A percentile compares a stretch with the other conserved stretches of the same genome.
phyloP scores from a whole-genome alignment of 306 rosid genomes.

The Ormosia semicastrata region DNA sequence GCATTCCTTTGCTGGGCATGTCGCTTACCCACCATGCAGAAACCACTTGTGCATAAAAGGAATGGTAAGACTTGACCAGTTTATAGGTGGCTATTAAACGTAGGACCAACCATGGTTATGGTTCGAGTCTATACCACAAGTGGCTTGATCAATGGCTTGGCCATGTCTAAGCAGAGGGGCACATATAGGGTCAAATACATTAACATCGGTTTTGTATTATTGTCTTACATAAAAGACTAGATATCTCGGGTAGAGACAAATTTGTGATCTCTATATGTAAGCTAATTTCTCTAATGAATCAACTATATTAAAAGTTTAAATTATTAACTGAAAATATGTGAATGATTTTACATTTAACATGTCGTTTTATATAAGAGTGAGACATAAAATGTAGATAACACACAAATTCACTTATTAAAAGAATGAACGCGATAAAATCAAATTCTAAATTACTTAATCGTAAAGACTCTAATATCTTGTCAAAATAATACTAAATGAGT shows the following conservation, averaged over 20 bases:
- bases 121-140: constrained; percentile 34
- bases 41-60: constrained; percentile 24
- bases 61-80: constrained; percentile 9
- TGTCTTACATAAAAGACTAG: not conserved
- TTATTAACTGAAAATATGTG: too few species aligned
- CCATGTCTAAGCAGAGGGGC: constrained; percentile 41
- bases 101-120: constrained; percentile 33
- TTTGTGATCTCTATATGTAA: constrained; percentile 1
- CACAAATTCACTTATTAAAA: too few species aligned
- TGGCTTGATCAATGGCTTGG: constrained; percentile 29
- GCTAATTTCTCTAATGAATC: not conserved
- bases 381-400: too few species aligned
- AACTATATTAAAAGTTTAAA: too few species aligned
- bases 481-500: too few species aligned
- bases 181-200: constrained; percentile 49
- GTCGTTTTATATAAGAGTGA: too few species aligned
- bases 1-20: constrained; percentile 42
- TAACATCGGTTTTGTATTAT: constrained; percentile 16
- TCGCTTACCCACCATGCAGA: constrained; percentile 73
- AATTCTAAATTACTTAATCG: too few species aligned
- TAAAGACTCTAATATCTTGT: too few species aligned
- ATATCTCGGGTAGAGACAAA: not conserved
- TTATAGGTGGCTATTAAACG: constrained; percentile 29
- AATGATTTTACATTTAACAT: too few species aligned
- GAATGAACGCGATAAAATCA: too few species aligned